Conservation (phyloP, 1,284 basidiomycete genomes). For the Violaceomyces palustris region DNA sequence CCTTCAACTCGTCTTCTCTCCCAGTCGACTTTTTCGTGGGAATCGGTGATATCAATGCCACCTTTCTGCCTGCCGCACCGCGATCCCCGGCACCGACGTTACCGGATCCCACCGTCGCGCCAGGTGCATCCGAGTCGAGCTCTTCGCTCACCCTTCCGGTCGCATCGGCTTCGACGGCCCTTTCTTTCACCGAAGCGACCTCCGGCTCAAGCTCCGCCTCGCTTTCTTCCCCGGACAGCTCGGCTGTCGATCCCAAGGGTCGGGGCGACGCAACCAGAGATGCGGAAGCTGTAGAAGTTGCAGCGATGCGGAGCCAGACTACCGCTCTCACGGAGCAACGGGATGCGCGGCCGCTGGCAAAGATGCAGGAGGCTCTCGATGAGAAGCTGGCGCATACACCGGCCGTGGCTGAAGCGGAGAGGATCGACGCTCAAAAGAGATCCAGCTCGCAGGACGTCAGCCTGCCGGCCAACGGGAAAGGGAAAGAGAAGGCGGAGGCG, state of each 20-base stretch:
- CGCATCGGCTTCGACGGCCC: constrained; percentile 1
- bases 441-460: too few species aligned
- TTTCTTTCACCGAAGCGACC: background rate
- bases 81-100: constrained; percentile 8
- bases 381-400: constrained; percentile 62
- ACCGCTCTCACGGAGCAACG: constrained; percentile 69
- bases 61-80: constrained; percentile 70
- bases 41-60: constrained; percentile 96
- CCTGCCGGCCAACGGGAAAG: too few species aligned
- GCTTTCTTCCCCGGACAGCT: background rate
- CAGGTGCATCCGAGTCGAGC: constrained; percentile 2
- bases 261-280: too few species aligned
- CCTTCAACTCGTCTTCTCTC: constrained; percentile 2
- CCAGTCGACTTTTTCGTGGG: constrained; percentile 94
- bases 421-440: too few species aligned
- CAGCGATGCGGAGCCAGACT: constrained; percentile 19
- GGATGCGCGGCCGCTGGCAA: constrained; percentile 78
- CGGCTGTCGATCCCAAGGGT: background rate
- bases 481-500: constrained; percentile 1
- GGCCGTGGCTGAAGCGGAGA: too few species aligned
- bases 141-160: too few species aligned
- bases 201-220: too few species aligned
- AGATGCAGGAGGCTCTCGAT: constrained; percentile 65
- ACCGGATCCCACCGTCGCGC: background rate
- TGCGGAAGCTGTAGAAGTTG: constrained; percentile 20